Conservation (phyloP, 1,284 basidiomycete genomes). For the Chalciporus piperatoides region DNA sequence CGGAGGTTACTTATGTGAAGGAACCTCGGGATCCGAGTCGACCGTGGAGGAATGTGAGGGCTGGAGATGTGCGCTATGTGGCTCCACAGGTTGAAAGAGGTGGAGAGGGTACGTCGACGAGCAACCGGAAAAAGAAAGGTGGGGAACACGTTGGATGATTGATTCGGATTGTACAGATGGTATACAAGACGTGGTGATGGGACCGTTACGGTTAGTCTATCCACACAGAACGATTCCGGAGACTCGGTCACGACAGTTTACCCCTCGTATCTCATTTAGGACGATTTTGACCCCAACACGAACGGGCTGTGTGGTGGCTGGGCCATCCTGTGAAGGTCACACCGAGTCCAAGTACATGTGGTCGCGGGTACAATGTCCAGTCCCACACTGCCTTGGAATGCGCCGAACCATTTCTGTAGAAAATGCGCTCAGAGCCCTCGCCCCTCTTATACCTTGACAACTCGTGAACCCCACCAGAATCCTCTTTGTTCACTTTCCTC, state of each 20-base stretch:
- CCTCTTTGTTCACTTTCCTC: too few relatives aligned
- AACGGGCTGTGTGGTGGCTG: too few relatives aligned
- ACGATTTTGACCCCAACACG: too few relatives aligned
- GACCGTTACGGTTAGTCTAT: background rate
- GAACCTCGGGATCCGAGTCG: slow-evolving; percentile 31
- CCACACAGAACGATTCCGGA: background rate
- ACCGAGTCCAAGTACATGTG: too few relatives aligned
- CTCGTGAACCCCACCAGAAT: too few relatives aligned
- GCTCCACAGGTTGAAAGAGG: slow-evolving; percentile 22
- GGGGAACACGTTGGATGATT: background rate
- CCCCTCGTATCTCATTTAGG: background rate
- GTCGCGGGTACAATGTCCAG: too few relatives aligned
- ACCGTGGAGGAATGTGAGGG: slow-evolving; percentile 48
- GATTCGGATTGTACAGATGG: background rate
- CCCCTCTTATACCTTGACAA: too few relatives aligned
- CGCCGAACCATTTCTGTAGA: too few relatives aligned
- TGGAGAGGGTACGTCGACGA: background rate
- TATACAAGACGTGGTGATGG: background rate
- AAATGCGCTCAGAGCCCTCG: too few relatives aligned
- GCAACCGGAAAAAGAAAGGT: slow-evolving; percentile 2
- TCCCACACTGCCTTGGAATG: too few relatives aligned
- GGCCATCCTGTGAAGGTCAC: too few relatives aligned
- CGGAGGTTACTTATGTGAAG: slow-evolving; percentile 35
- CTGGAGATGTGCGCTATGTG: slow-evolving; percentile 39
- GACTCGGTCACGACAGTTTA: background rate